phyloP scores from a whole-genome alignment of 768 basidiomycete genomes.

The Omphalotus guepiniiformis region DNA sequence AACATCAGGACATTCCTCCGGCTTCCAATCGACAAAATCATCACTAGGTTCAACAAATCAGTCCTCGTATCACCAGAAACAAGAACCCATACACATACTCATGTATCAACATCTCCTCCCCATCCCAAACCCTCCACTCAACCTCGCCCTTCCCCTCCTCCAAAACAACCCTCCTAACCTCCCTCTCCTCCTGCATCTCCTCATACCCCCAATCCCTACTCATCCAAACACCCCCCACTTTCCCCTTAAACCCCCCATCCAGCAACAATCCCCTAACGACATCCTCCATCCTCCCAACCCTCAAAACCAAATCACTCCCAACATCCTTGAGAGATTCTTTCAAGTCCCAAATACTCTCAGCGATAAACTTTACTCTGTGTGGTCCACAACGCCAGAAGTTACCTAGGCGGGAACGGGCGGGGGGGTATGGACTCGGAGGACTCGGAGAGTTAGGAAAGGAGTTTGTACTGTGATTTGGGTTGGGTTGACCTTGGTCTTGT shows the following conservation, averaged over 20 bases:
- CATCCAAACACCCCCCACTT: conserved; percentile 23
- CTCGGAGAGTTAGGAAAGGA: too few relatives aligned
- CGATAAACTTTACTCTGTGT: conserved; percentile 26
- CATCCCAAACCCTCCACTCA: conserved; percentile 8
- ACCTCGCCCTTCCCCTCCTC: not conserved
- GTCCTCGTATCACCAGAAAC: not conserved
- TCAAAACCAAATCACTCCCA: conserved; percentile 29
- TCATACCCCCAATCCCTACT: conserved; percentile 25
- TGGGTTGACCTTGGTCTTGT: too few relatives aligned
- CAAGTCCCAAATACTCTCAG: conserved; percentile 29
- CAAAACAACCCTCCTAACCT: conserved; percentile 8
- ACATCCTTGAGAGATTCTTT: conserved; percentile 15
- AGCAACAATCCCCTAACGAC: conserved; percentile 15
- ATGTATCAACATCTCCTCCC: conserved; percentile 21
- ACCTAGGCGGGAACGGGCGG: conserved; percentile 18
- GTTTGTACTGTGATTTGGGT: too few relatives aligned
- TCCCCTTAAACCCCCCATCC: conserved; percentile 6
- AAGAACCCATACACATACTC: conserved; percentile 20
- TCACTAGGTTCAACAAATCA: conserved; percentile 23
- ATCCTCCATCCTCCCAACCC: conserved; percentile 31
- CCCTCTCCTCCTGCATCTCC: conserved; percentile 28
- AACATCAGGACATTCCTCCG: conserved; percentile 27
- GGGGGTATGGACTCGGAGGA: conserved; percentile 16
- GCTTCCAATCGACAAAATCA: conserved; percentile 5
- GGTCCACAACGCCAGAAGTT: conserved; percentile 15